A percentile compares a stretch with the other conserved stretches of the same genome.
Evolutionary conservation across 2,329 filamentous ascomycete species (phyloP).

Genomic region (Tympanopsis confertula): DNA sequence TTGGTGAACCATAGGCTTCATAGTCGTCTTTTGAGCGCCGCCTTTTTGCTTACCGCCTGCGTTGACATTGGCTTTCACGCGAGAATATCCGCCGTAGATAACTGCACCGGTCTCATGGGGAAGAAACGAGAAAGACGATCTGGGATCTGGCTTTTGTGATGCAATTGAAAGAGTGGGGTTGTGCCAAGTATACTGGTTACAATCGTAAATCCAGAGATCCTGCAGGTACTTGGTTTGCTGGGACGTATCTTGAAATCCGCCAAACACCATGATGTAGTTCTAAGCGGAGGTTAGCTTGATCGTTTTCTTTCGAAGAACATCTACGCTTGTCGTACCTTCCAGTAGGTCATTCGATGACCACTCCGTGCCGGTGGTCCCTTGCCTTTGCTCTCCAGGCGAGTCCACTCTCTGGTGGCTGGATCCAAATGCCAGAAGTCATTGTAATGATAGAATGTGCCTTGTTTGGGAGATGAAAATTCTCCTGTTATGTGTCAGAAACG

Average conservation of each 20-base stretch:
- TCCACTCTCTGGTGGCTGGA: conserved; percentile 77
- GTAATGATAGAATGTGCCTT: conserved; percentile 98
- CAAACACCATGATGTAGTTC: conserved; percentile 89
- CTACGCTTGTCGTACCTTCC: conserved; percentile 39
- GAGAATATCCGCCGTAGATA: conserved; percentile 84
- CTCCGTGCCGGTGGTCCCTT: conserved; percentile 74
- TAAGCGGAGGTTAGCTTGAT: background rate
- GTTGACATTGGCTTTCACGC: conserved; percentile 66
- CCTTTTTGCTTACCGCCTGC: conserved; percentile 46
- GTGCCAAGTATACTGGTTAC: conserved; percentile 49
- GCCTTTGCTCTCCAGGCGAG: conserved; percentile 68
- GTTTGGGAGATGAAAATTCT: conserved; percentile 92
- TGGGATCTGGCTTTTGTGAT: conserved; percentile 76
- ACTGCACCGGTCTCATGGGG: conserved; percentile 85
- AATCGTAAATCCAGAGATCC: conserved; percentile 94
- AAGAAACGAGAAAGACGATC: conserved; percentile 83
- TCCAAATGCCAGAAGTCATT: conserved; percentile 96
- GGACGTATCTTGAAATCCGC: conserved; percentile 93
- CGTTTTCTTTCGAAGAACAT: background rate
- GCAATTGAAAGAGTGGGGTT: conserved; percentile 64
- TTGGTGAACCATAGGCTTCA: conserved; percentile 83
- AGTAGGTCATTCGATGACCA: conserved; percentile 92
- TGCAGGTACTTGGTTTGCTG: conserved; percentile 88
- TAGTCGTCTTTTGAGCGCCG: conserved; percentile 49
- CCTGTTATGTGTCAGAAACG: conserved; percentile 85